A percentile compares a stretch with the other conserved stretches of the same genome.
phyloP scores from a whole-genome alignment of 441 rosid genomes.

The Hura crepitans region DNA sequence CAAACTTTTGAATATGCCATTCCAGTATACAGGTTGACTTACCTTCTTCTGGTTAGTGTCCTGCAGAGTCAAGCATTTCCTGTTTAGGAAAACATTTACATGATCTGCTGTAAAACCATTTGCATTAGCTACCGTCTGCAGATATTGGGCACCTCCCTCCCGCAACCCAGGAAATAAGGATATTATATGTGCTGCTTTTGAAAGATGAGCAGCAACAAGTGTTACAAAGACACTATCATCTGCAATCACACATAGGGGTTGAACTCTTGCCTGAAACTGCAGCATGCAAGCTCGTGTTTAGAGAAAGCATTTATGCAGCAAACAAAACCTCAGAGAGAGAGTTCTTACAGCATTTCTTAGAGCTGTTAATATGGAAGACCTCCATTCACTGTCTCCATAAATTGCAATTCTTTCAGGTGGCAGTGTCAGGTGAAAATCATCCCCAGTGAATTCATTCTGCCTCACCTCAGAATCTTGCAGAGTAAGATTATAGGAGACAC shows the following conservation, averaged over 20 bases:
- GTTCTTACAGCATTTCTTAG: constrained; percentile 55
- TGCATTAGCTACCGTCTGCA: constrained; percentile 58
- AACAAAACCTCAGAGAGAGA: constrained; percentile 17
- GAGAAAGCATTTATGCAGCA: constrained; percentile 17
- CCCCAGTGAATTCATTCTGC: constrained; percentile 26
- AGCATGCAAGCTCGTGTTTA: constrained; percentile 19
- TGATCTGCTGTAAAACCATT: constrained; percentile 57
- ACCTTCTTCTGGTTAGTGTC: constrained; percentile 57
- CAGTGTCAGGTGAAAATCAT: constrained; percentile 52
- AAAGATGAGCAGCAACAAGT: constrained; percentile 49
- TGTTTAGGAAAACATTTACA: constrained; percentile 46
- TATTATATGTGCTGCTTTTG: constrained; percentile 47
- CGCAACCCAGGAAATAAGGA: constrained; percentile 73
- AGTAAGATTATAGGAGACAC: constrained; percentile 54
- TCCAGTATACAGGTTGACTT: background rate
- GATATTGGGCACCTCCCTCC: constrained; percentile 54
- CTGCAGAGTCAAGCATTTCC: constrained; percentile 42
- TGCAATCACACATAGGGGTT: constrained; percentile 57
- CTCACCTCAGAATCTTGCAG: constrained; percentile 30
- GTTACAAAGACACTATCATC: constrained; percentile 83
- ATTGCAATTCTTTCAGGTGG: constrained; percentile 77
- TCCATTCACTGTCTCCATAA: constrained; percentile 70
- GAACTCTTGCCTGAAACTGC: constrained; percentile 66
- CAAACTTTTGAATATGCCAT: constrained; percentile 10
- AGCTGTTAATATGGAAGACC: constrained; percentile 54